Base-by-base conservation (phyloP, 805 yeast species). In the Limtongia smithiae region DNA sequence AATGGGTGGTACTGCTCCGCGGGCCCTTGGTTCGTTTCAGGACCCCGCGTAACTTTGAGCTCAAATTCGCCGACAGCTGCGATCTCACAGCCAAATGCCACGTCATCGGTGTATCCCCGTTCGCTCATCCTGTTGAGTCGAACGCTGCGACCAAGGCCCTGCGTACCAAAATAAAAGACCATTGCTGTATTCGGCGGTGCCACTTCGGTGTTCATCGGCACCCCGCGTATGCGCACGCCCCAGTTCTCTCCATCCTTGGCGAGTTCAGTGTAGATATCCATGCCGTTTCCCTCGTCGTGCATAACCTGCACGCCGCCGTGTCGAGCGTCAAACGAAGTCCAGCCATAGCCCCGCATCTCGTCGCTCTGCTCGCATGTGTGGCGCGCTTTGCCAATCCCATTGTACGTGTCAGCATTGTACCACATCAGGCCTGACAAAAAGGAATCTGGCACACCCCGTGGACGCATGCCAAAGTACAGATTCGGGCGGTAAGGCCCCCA, bases 401-500 rank as follows among this genome's bases (percentile, higher is more conserved):
- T 66, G 51, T 76, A 72, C 25, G 71, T 68, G 52, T 85, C 83
- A 4, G 78, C 75, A 61, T 82, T 81, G 69, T 80, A 86, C 97
- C 97, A 91, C 81, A 91, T 79, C 22, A 90, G 69, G 0, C 97
- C 97, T 12, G 87, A 71, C 50, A 83, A 62, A 44, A 93, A 72
- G 1, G 91, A 79, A 31, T 79, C 74, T 1, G 96, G 96, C 2
- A 85, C 61, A 9, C 50, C 55, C 41, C 91, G 72, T 2, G 97
- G 96, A 39, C 90, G 74, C 40, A 93, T 70, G 1, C 97, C 97
- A 51, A 90, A 71, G 67, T 90, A 93, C 37, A 87, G 72, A 48
- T 87, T 85, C 7, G 96, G 82, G 55, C 97, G 71, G 67, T 89
- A 91, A 0, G 97, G 95, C 1, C 95, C 97, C 98, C 98, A 91